phyloP scores from a whole-genome alignment of 148 eudicot species.

The Pouteria glomerata region DNA sequence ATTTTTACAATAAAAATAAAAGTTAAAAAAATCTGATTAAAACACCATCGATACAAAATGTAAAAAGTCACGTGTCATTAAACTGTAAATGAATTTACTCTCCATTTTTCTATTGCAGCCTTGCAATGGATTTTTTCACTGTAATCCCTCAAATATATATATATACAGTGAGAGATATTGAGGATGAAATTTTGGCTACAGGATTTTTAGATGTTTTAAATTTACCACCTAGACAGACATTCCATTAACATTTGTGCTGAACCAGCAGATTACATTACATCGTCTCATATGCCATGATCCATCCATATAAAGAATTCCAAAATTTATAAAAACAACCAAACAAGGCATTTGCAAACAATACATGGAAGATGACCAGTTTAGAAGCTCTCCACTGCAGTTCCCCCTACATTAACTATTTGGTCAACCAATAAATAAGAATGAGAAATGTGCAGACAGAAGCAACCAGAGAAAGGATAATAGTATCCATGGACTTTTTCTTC shows the following conservation, averaged over 20 bases:
- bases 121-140: no score
- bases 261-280: background rate
- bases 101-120: no score
- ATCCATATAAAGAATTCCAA: background rate
- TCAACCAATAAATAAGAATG: slow-evolving; percentile 86
- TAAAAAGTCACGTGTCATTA: no score
- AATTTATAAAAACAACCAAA: background rate
- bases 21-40: no score
- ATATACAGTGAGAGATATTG: no score
- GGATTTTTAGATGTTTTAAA: background rate
- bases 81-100: no score
- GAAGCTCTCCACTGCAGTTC: background rate
- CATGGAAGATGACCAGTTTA: background rate
- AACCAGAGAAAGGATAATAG: slow-evolving; percentile 85
- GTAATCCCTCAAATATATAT: no score
- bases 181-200: background rate
- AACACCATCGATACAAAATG: no score
- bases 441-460: slow-evolving; percentile 94
- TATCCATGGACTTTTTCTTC: slow-evolving; percentile 98
- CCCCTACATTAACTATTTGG: slow-evolving; percentile 34
- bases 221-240: background rate
- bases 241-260: background rate
- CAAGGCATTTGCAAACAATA: slow-evolving; percentile 8
- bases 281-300: background rate
- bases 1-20: no score